These are phyloP conservation scores for Physaria fendleri DNA, from an alignment of 345 rosid genomes.

Conservation along the genomic window DNA sequence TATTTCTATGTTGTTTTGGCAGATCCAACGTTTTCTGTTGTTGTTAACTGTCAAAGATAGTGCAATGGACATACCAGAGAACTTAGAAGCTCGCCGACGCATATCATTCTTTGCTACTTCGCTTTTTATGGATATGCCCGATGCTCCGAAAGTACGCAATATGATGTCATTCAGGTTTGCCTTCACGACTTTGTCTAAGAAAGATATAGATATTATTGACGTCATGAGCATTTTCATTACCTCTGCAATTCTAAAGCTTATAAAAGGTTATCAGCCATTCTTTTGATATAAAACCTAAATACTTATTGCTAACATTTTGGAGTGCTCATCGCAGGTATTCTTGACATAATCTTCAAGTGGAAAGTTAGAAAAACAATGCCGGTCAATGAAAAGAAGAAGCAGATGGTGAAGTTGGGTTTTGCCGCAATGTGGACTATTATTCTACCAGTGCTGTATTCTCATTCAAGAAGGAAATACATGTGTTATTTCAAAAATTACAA, in stretches of 20 bases:
- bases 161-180: conserved; percentile 93
- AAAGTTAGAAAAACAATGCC: conserved; percentile 67
- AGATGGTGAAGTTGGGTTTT: conserved; percentile 52
- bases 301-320: conserved; percentile 3
- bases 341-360: conserved; percentile 85
- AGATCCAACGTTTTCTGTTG: conserved; percentile 73
- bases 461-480: conserved; percentile 66
- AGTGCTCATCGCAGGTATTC: conserved; percentile 50
- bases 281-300: neutral
- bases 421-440: conserved; percentile 76
- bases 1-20: conserved; percentile 35
- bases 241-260: conserved; percentile 66
- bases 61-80: conserved; percentile 85
- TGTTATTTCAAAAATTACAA: conserved; percentile 57
- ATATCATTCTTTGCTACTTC: conserved; percentile 95
- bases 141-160: conserved; percentile 75
- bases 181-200: conserved; percentile 4
- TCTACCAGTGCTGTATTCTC: conserved; percentile 71
- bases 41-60: conserved; percentile 73
- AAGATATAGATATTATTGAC: conserved; percentile 23
- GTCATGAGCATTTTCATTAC: conserved; percentile 90
- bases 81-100: conserved; percentile 82
- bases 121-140: conserved; percentile 86
- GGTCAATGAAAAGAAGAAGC: conserved; percentile 52
- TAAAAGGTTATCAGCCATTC: conserved; percentile 49